These are phyloP conservation scores for Phylloporus sp. DNA, from an alignment of 768 basidiomycete species.

Conservation along the genomic window DNA sequence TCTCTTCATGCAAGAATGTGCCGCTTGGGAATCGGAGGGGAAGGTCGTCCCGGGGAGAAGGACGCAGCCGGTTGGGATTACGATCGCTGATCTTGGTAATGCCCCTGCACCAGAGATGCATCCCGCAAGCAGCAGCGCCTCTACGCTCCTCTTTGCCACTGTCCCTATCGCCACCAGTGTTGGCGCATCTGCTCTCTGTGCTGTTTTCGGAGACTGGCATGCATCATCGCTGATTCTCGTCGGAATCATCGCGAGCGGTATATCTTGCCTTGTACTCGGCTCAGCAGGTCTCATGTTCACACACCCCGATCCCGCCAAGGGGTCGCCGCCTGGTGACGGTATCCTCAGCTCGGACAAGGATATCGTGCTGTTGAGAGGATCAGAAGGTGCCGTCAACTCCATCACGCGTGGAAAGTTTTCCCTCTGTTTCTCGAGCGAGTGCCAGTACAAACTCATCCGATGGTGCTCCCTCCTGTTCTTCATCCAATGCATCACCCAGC, in stretches of 20 bases:
- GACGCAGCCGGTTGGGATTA: background rate
- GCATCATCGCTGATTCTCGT: conserved; percentile 25
- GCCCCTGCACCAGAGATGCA: background rate
- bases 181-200: conserved; percentile 15
- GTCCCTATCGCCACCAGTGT: conserved; percentile 20
- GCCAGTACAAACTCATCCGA: conserved; percentile 3
- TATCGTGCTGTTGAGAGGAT: background rate
- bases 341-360: background rate
- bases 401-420: conserved; percentile 22
- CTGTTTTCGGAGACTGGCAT: conserved; percentile 22
- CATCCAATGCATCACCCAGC: conserved; percentile 25
- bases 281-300: conserved; percentile 15
- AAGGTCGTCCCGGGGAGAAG: background rate
- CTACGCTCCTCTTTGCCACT: conserved; percentile 3
- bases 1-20: background rate
- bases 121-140: too few relatives aligned
- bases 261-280: conserved; percentile 23
- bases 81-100: background rate
- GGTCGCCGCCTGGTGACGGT: background rate
- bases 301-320: conserved; percentile 3
- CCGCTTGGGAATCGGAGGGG: background rate
- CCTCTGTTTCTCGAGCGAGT: background rate
- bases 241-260: conserved; percentile 26
- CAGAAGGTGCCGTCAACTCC: conserved; percentile 19
- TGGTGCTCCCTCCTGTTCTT: conserved; percentile 18